phyloP scores from a whole-genome alignment of 495 filamentous ascomycete genomes.

The Xylaria intraflava region DNA sequence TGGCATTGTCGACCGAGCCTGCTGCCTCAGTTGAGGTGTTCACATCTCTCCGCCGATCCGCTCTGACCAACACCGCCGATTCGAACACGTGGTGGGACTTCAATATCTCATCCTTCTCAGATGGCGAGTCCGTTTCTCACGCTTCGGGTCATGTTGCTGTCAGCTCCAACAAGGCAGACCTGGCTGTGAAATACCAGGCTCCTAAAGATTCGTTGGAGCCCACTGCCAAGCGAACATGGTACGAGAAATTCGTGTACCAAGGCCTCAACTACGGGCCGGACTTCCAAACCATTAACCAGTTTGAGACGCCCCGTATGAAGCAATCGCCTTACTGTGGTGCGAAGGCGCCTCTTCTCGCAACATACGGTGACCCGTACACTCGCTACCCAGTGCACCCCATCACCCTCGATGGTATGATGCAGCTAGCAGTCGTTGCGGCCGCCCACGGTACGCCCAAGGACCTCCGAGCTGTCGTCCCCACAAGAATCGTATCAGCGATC shows the following conservation, averaged over 20 bases:
- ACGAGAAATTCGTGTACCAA: neutral
- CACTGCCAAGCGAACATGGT: constrained; percentile 1
- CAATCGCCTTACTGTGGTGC: neutral
- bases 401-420: neutral
- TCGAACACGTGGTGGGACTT: constrained; percentile 30
- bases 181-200: neutral
- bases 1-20: constrained; percentile 20
- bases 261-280: neutral
- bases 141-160: constrained; percentile 8
- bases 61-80: constrained; percentile 17
- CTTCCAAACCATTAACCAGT: neutral
- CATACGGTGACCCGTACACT: neutral
- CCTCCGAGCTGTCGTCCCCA: neutral
- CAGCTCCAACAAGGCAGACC: constrained; percentile 10
- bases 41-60: constrained; percentile 19
- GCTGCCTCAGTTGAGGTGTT: constrained; percentile 20
- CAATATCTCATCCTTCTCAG: constrained; percentile 23
- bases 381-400: neutral
- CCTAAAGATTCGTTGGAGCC: neutral
- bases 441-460: neutral
- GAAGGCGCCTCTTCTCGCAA: neutral
- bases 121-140: constrained; percentile 21
- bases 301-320: constrained; percentile 2
- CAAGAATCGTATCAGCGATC: neutral
- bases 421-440: neutral